Conservation (phyloP, 1,284 basidiomycete species). For the Laetiporus sulphureus region DNA sequence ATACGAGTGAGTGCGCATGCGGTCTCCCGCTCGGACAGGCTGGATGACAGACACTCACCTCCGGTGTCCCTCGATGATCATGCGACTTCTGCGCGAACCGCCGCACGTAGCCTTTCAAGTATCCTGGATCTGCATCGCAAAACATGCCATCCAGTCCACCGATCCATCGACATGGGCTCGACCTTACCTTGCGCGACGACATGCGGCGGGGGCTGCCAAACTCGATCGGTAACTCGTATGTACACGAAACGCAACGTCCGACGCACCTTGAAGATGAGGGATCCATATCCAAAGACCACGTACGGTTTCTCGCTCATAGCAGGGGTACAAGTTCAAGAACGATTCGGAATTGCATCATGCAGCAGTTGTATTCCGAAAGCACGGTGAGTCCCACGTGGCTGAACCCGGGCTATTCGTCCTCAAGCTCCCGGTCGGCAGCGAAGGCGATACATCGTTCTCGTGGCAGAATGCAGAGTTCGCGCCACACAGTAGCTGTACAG, state of each 20-base stretch:
- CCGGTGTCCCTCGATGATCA: conserved; percentile 80
- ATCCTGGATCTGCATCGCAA: conserved; percentile 55
- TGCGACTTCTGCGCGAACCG: conserved; percentile 84
- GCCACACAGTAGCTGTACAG: no score
- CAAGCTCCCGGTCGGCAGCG: no score
- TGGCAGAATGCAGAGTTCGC: no score
- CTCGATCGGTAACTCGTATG: no score
- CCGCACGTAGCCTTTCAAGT: conserved; percentile 79
- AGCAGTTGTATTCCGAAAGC: no score
- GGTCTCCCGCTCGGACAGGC: not conserved
- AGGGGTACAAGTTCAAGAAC: no score
- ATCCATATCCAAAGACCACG: conserved; percentile 77
- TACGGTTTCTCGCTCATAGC: conserved; percentile 32
- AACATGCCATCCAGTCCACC: not conserved
- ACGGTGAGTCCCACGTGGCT: no score
- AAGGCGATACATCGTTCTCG: no score
- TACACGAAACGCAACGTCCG: not conserved
- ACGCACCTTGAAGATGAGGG: conserved; percentile 72
- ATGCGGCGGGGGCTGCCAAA: conserved; percentile 63
- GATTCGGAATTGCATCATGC: no score
- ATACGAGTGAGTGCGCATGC: not conserved
- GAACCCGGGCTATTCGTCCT: no score
- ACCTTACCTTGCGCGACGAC: conserved; percentile 50
- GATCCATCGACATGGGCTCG: not conserved
- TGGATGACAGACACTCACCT: conserved; percentile 35